Percentiles rank a stretch among this genome's conserved stretches.
Conservation (phyloP, 192 early-diverging fungal species). For the Jimgerdemannia flammicorona region DNA sequence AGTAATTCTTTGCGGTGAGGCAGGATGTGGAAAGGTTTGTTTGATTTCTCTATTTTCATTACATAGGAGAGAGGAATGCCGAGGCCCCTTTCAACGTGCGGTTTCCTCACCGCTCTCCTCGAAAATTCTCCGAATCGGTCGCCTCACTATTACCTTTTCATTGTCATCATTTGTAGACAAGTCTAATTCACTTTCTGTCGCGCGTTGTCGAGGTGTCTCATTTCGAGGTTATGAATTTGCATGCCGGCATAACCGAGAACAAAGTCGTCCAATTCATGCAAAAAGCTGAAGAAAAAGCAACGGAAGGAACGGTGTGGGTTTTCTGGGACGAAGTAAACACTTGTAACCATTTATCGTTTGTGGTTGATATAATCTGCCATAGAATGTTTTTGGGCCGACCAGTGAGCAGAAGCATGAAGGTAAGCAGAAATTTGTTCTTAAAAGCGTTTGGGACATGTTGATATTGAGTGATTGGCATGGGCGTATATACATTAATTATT, state of each 20-base stretch:
- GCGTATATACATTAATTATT: no score
- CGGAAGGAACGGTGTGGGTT: conserved; percentile 3
- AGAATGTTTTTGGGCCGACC: not conserved
- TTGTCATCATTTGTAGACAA: not conserved
- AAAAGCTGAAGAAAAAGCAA: not conserved
- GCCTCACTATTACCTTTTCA: no score
- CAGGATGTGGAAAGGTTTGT: conserved; percentile 17
- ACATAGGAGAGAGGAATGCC: no score
- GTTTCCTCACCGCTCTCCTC: no score
- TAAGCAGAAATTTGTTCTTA: no score
- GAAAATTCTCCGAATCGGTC: no score
- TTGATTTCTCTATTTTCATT: no score
- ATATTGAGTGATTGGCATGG: no score
- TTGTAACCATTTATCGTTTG: conserved; percentile 8
- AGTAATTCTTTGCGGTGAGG: conserved; percentile 10
- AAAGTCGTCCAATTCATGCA: not conserved
- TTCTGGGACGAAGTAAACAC: conserved; percentile 19
- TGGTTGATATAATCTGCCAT: not conserved
- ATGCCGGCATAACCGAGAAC: not conserved
- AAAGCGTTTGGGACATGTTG: no score
- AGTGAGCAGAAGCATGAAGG: no score
- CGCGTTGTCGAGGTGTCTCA: not conserved
- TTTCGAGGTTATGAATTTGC: not conserved
- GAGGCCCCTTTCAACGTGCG: no score
- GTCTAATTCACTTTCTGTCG: not conserved